phyloP scores from a whole-genome alignment of 352 stramenopile species.

The Globisporangium splendens region DNA sequence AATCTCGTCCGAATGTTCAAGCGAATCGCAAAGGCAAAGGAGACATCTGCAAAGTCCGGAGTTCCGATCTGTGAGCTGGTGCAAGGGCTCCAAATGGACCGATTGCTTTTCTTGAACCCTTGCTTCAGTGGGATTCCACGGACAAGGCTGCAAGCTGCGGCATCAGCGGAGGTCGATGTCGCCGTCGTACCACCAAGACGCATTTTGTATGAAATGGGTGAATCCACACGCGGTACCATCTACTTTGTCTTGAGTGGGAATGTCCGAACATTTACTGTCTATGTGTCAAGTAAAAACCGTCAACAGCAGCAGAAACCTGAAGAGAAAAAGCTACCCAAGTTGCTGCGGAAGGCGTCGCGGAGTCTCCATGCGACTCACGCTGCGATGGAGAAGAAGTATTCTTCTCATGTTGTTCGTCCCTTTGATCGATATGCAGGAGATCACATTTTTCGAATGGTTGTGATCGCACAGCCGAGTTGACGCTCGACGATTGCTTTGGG shows the following conservation, averaged over 20 bases:
- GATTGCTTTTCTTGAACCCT: slow-evolving; percentile 17
- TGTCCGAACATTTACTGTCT: slow-evolving; percentile 15
- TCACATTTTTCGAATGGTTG: slow-evolving; percentile 30
- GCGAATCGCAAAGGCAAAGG: slow-evolving; percentile 19
- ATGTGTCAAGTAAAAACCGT: slow-evolving; percentile 2
- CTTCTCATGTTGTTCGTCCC: not conserved
- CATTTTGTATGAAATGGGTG: slow-evolving; percentile 26
- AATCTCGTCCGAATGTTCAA: slow-evolving; percentile 36
- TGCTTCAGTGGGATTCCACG: slow-evolving; percentile 22
- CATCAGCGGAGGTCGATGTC: slow-evolving; percentile 14
- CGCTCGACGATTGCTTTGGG: slow-evolving; percentile 21
- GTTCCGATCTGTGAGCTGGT: not conserved
- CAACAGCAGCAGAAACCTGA: slow-evolving; percentile 1
- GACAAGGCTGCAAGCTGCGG: slow-evolving; percentile 11
- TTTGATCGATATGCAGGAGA: slow-evolving; percentile 30
- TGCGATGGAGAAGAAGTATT: slow-evolving; percentile 8
- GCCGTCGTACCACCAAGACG: slow-evolving; percentile 16
- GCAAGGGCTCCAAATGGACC: slow-evolving; percentile 16
- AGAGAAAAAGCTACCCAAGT: slow-evolving; percentile 9
- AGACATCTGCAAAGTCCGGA: slow-evolving; percentile 1
- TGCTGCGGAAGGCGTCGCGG: slow-evolving; percentile 6
- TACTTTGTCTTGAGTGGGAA: slow-evolving; percentile 22
- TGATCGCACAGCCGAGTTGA: slow-evolving; percentile 20
- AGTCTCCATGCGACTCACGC: not conserved
- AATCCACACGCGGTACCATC: slow-evolving; percentile 13